Evolutionary conservation across 2,329 filamentous ascomycete genomes (phyloP).

Genomic region (Penicillium vulpinum): DNA sequence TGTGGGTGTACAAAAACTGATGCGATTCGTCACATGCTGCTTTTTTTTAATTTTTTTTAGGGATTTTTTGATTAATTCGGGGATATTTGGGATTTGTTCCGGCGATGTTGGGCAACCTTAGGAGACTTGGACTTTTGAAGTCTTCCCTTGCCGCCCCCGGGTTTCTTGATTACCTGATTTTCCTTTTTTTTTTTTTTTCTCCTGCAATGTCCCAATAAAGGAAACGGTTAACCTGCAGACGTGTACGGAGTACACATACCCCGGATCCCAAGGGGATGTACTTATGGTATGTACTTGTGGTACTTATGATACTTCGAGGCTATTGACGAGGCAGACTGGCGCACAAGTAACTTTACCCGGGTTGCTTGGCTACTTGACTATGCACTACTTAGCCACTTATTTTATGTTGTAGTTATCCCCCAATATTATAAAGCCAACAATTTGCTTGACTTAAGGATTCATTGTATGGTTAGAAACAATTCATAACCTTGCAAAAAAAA

Average conservation of each 20-base stretch:
- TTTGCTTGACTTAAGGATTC: background rate
- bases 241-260: background rate
- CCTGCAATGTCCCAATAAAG: background rate
- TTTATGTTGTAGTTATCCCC: too few relatives aligned
- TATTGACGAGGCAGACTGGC: slow-evolving; percentile 2
- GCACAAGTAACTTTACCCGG: background rate
- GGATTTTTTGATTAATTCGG: background rate
- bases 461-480: slow-evolving; percentile 5
- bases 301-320: background rate
- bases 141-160: background rate
- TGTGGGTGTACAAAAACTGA: background rate
- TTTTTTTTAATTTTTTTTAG: background rate
- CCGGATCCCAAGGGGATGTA: background rate
- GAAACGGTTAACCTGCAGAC: background rate
- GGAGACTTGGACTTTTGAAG: background rate
- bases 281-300: background rate
- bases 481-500: slow-evolving; percentile 22
- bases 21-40: background rate
- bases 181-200: background rate
- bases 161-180: background rate
- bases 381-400: background rate
- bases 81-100: background rate
- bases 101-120: background rate
- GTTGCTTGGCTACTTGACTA: background rate
- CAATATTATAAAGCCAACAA: too few relatives aligned